Evolutionary conservation across 169 alveolate genomes (phyloP).

Genomic region (Plasmodium coatneyi): DNA sequence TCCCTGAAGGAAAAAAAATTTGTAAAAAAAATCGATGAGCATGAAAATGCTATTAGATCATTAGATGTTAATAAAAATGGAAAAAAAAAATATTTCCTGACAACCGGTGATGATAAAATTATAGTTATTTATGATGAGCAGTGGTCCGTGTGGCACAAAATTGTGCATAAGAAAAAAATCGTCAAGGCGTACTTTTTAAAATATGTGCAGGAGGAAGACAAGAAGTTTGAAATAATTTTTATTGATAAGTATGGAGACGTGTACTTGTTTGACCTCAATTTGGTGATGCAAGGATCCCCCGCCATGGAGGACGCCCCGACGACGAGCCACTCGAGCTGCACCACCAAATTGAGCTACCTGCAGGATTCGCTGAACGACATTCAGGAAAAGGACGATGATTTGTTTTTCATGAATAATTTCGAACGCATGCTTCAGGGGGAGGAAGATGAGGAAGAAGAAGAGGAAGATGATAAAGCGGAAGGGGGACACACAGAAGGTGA

Average conservation of each 20-base stretch:
- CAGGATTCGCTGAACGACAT: slow-evolving; percentile 50
- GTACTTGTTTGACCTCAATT: slow-evolving; percentile 13
- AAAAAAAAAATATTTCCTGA: slow-evolving; percentile 28
- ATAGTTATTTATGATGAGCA: slow-evolving; percentile 52
- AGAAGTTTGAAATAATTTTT: slow-evolving; percentile 40
- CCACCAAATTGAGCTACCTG: slow-evolving; percentile 16
- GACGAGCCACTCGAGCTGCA: not conserved
- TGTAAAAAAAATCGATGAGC: slow-evolving; percentile 49
- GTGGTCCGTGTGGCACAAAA: slow-evolving; percentile 26
- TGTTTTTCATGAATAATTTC: slow-evolving; percentile 68
- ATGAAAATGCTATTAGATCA: slow-evolving; percentile 40
- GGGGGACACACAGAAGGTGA: not conserved
- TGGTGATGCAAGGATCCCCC: not conserved
- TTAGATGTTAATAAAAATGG: slow-evolving; percentile 21
- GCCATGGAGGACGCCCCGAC: not conserved
- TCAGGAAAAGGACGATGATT: slow-evolving; percentile 62
- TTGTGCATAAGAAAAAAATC: slow-evolving; percentile 55
- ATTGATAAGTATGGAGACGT: slow-evolving; percentile 64
- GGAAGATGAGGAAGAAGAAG: not conserved
- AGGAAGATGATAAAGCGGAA: not conserved
- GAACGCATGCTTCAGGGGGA: not conserved
- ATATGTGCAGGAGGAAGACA: not conserved
- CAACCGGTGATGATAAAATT: slow-evolving; percentile 63
- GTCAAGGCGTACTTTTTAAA: slow-evolving; percentile 60
- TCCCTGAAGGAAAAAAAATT: slow-evolving; percentile 33